Evolutionary conservation across 1,284 basidiomycete genomes (phyloP).

Genomic region (Ceratobasidium papillatum): DNA sequence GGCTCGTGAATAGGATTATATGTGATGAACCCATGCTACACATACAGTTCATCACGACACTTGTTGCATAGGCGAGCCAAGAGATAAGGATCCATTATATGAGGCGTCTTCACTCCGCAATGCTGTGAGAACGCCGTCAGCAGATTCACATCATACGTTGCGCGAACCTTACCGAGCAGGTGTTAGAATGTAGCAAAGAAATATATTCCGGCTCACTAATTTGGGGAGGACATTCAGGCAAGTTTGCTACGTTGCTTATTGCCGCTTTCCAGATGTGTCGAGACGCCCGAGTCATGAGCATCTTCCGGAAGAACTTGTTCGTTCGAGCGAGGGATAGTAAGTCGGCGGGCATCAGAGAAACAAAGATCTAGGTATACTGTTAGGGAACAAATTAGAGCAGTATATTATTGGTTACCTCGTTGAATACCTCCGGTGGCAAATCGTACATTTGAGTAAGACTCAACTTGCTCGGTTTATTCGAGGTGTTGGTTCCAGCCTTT

Average conservation of each 20-base stretch:
- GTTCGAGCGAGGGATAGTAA: constrained; percentile 3
- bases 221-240: background rate
- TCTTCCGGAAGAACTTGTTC: background rate
- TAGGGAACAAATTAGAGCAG: too few relatives aligned
- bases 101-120: background rate
- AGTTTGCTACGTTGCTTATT: background rate
- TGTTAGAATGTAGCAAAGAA: constrained; percentile 45
- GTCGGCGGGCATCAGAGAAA: background rate
- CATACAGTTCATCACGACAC: constrained; percentile 14
- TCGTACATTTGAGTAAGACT: background rate
- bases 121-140: background rate
- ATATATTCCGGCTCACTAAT: constrained; percentile 40
- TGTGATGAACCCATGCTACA: background rate
- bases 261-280: background rate
- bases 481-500: background rate
- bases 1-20: background rate
- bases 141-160: background rate
- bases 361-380: too few relatives aligned
- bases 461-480: background rate
- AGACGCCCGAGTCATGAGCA: background rate
- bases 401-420: background rate
- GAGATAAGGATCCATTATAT: background rate
- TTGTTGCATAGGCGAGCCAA: constrained; percentile 9
- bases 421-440: background rate
- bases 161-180: background rate